Base-by-base conservation (phyloP, 805 yeast genomes). In the Hanseniaspora hatyaiensis region DNA sequence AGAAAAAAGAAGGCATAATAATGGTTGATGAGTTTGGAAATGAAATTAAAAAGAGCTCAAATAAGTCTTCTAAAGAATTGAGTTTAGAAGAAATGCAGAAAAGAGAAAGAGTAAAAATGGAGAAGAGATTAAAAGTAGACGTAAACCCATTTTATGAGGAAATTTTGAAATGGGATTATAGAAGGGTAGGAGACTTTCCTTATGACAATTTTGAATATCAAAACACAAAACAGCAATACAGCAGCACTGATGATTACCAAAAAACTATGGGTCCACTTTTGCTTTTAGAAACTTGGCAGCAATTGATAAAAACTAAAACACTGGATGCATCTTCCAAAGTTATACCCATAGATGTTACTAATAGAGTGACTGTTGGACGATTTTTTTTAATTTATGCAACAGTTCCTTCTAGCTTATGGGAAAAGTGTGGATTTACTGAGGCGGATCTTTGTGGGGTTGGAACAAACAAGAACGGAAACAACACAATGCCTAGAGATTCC, bases 251-350 rank as follows among this genome's bases (percentile, higher is more conserved):
- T n/a, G 86, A 82, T 2, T 92, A 94, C 57, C 74, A 73, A 40
- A 66, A 68, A 30, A 70, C 74, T 1, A 81, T 85, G 61, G 83
- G 80, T 54, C 98, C 98, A 0, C 68, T 92, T 36, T 65, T 92
- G 37, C 65, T 88, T 59, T 64, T 89, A 34, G 99, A 92, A 64
- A 83, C 95, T 53, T 94, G 97, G 96, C 95, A 88, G 57, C 82
- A 85, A 0, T 74, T 92, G 23, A 80, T 78, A 53, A 71, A 84
- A 4, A 77, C 92, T 0, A 78, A 82, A 52, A 76, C 75, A 42
- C 75, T 82, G 15, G 65, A 67, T 13, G 73, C 73, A 8, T 31
- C 40, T n/a, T 57, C 58, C 30, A 63, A 56, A 4, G 87, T 94
- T 0, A 80, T 88, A 59, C 72, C 71, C 26, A 55, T 88, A 2